These are phyloP conservation scores for Fusarium humuli DNA, from an alignment of 2,329 filamentous ascomycete genomes.

Conservation along the genomic window DNA sequence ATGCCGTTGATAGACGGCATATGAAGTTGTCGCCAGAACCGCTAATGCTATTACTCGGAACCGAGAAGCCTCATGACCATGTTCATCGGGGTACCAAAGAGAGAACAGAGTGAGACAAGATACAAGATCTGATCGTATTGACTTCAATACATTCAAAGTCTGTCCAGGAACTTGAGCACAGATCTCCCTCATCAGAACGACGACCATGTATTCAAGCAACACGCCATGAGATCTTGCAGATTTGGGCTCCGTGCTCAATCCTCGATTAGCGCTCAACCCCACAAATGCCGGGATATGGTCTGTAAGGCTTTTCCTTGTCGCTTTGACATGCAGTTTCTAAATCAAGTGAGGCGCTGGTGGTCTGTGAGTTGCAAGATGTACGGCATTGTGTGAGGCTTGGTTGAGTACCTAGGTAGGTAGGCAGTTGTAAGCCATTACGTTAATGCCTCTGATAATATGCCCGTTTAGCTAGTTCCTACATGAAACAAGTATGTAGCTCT, in stretches of 20 bases:
- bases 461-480: neutral
- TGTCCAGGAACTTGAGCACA: slow-evolving; percentile 21
- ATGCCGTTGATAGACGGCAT: slow-evolving; percentile 18
- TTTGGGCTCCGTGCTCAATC: slow-evolving; percentile 14
- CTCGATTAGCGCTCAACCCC: slow-evolving; percentile 25
- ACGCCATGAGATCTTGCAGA: slow-evolving; percentile 15
- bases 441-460: neutral
- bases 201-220: neutral
- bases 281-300: slow-evolving; percentile 13
- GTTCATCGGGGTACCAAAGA: neutral
- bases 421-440: neutral
- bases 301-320: slow-evolving; percentile 19
- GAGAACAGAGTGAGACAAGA: neutral
- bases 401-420: neutral
- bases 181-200: slow-evolving; percentile 3
- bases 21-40: slow-evolving; percentile 3
- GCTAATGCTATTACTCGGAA: slow-evolving; percentile 2
- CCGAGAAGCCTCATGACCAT: neutral
- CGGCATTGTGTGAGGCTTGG: slow-evolving; percentile 5
- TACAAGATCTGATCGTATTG: neutral
- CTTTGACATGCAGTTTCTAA: neutral
- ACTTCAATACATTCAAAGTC: neutral
- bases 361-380: slow-evolving; percentile 23
- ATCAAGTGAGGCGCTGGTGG: slow-evolving; percentile 26
- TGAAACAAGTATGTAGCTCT: neutral